A percentile compares a stretch with the other conserved stretches of the same genome.
These are phyloP conservation scores for Tillandsia leiboldiana DNA, from an alignment of 176 grass and related monocot species.

Conservation along the genomic window DNA sequence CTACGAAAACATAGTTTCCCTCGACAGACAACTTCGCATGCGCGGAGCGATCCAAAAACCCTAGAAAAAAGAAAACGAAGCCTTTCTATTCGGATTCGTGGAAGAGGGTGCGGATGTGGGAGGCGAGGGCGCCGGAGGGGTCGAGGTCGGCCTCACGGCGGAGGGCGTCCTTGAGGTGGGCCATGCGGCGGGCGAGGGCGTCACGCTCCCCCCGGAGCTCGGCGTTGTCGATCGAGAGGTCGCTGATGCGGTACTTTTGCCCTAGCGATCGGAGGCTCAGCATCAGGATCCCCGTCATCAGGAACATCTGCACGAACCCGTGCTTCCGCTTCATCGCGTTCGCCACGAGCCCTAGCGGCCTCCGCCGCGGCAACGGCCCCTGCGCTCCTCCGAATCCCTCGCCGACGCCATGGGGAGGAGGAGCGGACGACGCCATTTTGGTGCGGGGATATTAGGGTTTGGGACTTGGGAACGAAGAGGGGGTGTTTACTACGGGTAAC, in stretches of 20 bases:
- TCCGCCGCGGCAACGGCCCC: constrained; percentile 1
- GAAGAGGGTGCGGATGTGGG: constrained; percentile 78
- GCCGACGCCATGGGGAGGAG: background rate
- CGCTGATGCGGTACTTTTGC: constrained; percentile 72
- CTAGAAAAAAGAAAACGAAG: background rate
- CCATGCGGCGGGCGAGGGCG: constrained; percentile 37
- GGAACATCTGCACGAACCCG: constrained; percentile 67
- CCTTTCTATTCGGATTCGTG: constrained; percentile 27
- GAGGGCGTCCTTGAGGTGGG: constrained; percentile 49
- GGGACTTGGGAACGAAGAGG: background rate
- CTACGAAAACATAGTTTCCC: no score
- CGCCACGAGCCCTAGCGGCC: constrained; percentile 30
- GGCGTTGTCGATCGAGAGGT: constrained; percentile 61
- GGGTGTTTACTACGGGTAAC: background rate
- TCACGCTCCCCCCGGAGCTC: constrained; percentile 52
- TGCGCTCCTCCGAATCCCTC: background rate
- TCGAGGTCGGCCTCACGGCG: constrained; percentile 52
- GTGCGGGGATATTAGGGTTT: background rate
- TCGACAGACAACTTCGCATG: no score
- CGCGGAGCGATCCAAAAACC: background rate
- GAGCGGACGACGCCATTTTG: background rate
- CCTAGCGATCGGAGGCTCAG: constrained; percentile 61
- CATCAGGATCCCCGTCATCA: constrained; percentile 82
- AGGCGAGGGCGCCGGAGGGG: constrained; percentile 41
- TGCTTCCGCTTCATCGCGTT: constrained; percentile 75